phyloP scores from a whole-genome alignment of 257 asterid genomes.

The Ocimum tenuiflorum region DNA sequence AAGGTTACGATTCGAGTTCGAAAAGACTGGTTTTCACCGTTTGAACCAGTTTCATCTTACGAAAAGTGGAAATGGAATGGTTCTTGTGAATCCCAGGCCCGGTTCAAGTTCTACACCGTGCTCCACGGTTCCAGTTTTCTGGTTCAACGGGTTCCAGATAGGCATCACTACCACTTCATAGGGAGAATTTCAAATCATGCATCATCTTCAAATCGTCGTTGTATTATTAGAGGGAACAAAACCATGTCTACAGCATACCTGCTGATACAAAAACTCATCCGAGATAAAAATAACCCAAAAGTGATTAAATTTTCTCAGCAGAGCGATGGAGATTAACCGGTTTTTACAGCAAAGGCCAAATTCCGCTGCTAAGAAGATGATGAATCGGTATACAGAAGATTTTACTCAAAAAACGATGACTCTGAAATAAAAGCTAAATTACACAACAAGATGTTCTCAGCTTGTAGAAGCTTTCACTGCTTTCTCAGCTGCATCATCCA shows the following conservation, averaged over 20 bases:
- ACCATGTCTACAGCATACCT: not conserved
- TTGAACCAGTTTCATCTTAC: too few species aligned
- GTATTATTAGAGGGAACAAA: not conserved
- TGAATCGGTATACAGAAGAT: constrained; percentile 12
- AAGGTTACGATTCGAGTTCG: too few species aligned
- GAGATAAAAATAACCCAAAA: constrained; percentile 15
- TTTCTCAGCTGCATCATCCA: constrained; percentile 88
- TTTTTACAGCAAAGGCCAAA: not conserved
- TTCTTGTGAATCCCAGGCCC: too few species aligned
- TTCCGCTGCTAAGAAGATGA: constrained; percentile 9
- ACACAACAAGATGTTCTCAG: constrained; percentile 14
- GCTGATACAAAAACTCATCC: constrained; percentile 1
- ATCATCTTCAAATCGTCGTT: too few species aligned
- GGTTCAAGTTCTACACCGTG: too few species aligned
- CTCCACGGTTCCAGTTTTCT: too few species aligned
- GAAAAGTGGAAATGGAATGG: too few species aligned
- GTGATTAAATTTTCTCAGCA: constrained; percentile 14
- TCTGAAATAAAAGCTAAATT: not conserved
- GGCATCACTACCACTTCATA: too few species aligned
- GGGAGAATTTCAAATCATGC: too few species aligned
- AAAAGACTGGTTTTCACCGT: too few species aligned
- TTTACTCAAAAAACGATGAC: constrained; percentile 8
- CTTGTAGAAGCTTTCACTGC: constrained; percentile 62
- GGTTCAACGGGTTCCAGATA: too few species aligned
- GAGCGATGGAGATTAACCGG: constrained; percentile 13